Percentiles rank a stretch among this genome's conserved stretches.
Evolutionary conservation across 352 stramenopile species (phyloP).

Genomic region (Phytophthora niederhauseri): DNA sequence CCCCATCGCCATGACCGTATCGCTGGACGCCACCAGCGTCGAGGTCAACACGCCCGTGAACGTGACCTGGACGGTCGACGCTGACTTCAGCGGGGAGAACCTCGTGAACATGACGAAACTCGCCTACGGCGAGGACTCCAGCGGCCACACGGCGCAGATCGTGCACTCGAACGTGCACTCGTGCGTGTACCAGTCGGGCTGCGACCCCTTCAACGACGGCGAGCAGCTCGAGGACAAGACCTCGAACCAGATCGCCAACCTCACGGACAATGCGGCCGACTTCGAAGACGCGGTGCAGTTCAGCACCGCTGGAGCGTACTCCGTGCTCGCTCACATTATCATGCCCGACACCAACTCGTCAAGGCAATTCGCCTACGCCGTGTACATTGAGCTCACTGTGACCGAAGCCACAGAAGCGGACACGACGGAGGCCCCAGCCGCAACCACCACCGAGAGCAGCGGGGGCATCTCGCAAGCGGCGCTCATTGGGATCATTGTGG

Average conservation of each 20-base stretch:
- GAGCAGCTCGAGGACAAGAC: conserved; percentile 60
- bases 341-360: conserved; percentile 56
- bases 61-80: conserved; percentile 53
- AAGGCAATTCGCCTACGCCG: conserved; percentile 53
- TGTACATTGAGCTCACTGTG: conserved; percentile 52
- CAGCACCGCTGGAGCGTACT: conserved; percentile 40
- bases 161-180: conserved; percentile 74
- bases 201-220: conserved; percentile 62
- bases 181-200: conserved; percentile 53
- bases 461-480: conserved; percentile 48
- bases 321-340: conserved; percentile 66
- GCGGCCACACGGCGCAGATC: conserved; percentile 53
- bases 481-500: conserved; percentile 68
- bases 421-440: conserved; percentile 28
- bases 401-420: conserved; percentile 26
- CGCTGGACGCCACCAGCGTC: conserved; percentile 31
- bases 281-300: conserved; percentile 51
- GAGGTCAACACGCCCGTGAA: conserved; percentile 49
- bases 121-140: conserved; percentile 42
- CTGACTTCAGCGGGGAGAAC: conserved; percentile 47
- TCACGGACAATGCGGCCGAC: conserved; percentile 52
- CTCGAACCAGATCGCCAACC: conserved; percentile 56
- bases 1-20: conserved; percentile 51
- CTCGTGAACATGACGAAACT: conserved; percentile 58
- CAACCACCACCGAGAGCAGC: conserved; percentile 23